Evolutionary conservation across 225 moss, liverwort and hornwort species (phyloP).

Genomic region (Anthoceros angustus): DNA sequence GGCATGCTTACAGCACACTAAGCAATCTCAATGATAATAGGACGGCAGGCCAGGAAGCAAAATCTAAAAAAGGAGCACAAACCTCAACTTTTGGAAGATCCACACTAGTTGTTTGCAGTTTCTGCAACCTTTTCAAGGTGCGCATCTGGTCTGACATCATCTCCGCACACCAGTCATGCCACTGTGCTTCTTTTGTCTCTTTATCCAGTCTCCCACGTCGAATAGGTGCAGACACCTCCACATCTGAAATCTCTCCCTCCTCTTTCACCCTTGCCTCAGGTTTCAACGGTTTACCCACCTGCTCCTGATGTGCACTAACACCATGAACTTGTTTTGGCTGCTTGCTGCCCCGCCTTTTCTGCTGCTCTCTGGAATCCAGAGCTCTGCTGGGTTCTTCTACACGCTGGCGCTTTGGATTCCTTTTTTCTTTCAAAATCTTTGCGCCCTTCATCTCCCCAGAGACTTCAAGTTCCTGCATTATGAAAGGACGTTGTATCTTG

Average conservation of each 20-base stretch:
- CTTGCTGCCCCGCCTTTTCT: slow-evolving; percentile 32
- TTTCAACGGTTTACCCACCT: slow-evolving; percentile 41
- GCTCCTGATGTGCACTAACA: slow-evolving; percentile 42
- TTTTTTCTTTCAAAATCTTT: slow-evolving; percentile 37
- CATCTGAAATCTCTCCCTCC: slow-evolving; percentile 97
- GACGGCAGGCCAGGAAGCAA: not conserved
- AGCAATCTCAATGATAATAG: not conserved
- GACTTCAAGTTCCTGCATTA: slow-evolving; percentile 67
- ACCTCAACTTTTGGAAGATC: slow-evolving; percentile 87
- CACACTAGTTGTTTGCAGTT: slow-evolving; percentile 54
- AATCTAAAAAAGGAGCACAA: not conserved
- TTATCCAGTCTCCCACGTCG: slow-evolving; percentile 42
- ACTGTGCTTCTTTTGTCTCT: slow-evolving; percentile 81
- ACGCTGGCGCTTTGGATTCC: slow-evolving; percentile 46
- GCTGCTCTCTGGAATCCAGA: slow-evolving; percentile 40
- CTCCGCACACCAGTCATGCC: slow-evolving; percentile 97
- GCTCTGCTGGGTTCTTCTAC: slow-evolving; percentile 28
- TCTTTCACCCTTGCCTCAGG: slow-evolving; percentile 64
- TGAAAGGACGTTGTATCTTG: not conserved
- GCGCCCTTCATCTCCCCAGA: slow-evolving; percentile 64
- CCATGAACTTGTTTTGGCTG: slow-evolving; percentile 39
- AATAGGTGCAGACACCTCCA: slow-evolving; percentile 50
- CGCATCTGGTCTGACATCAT: slow-evolving; percentile 81
- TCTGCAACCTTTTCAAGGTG: slow-evolving; percentile 71
- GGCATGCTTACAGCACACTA: not conserved